Base-by-base conservation (phyloP, 106 monocot genomes). In the Hemerocallis citrina region DNA sequence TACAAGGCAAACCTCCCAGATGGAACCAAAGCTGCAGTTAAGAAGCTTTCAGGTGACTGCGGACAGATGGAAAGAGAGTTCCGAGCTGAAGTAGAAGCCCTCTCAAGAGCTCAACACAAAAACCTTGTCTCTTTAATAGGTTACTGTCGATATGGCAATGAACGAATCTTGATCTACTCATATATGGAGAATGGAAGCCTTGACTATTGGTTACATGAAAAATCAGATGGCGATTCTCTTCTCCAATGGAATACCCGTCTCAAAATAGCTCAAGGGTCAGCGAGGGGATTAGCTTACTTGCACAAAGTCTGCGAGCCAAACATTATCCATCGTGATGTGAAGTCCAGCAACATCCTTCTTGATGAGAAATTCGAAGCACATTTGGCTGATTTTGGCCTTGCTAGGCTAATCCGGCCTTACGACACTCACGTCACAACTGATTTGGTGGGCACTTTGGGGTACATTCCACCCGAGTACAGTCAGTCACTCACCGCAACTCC, bases 131-230 rank as follows among this genome's bases (percentile, higher is more conserved):
- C 74, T 0, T 63, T 86, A 6, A 72, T 65, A 61, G 85, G 85
- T 6, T 81, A 86, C 49, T 86, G 85, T 65, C 71, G 48, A 20
- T 52, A 72, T 57, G 85, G 85, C 3, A 72, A 67, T 20, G 74
- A 81, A 28, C 45, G 85, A 28, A 68, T 86, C 36, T 55, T 81
- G 14, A 81, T 86, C 51, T 86, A 81, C 32, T 78, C 85, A 1
- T 86, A 75, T 52, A 78, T 86, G 85, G 85, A 86, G 64, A 86
- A 86, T 48, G 81, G 81, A 1, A 86, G 85, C 52, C 50, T 86
- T 4, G 85, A 86, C 43, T 81, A 78, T 29, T 86, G 85, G 85
- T 72, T 81, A 30, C 85, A 86, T 35, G 85, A 86, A 62, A 71
- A 44, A 33, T 15, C 34, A 0, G 85, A 86, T 38, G 74, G 68